phyloP scores from a whole-genome alignment of 495 filamentous ascomycete species.

The Neurospora sp. region DNA sequence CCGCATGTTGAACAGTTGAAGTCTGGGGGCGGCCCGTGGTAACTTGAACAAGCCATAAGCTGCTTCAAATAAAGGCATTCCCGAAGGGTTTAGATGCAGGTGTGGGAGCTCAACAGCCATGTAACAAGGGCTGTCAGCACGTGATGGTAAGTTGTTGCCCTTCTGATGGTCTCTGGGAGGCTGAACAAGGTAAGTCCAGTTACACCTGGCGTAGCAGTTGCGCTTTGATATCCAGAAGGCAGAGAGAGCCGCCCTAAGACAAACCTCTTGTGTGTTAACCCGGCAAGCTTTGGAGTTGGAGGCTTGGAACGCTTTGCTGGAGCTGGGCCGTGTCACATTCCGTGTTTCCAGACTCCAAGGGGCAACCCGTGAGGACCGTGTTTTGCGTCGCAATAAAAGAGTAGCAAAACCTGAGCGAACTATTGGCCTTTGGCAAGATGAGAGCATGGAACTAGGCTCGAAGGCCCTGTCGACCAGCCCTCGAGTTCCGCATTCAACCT shows the following conservation, averaged over 20 bases:
- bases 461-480: background rate
- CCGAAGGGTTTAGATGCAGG: background rate
- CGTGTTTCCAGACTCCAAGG: background rate
- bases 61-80: background rate
- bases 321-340: background rate
- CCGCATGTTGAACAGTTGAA: background rate
- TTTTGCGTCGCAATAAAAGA: background rate
- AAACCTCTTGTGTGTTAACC: background rate
- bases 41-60: background rate
- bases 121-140: background rate
- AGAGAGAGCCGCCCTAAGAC: background rate
- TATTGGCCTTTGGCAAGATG: background rate
- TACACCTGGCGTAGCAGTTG: background rate
- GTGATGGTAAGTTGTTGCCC: background rate
- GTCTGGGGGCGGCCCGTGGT: background rate
- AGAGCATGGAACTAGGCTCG: background rate
- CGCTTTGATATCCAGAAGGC: background rate
- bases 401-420: background rate
- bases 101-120: background rate
- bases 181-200: background rate
- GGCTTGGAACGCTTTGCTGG: background rate
- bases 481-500: background rate
- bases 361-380: background rate
- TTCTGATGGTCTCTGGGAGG: background rate
- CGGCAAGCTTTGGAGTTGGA: background rate